Conservation (phyloP, 495 filamentous ascomycete species). For the Xylona heveae region DNA sequence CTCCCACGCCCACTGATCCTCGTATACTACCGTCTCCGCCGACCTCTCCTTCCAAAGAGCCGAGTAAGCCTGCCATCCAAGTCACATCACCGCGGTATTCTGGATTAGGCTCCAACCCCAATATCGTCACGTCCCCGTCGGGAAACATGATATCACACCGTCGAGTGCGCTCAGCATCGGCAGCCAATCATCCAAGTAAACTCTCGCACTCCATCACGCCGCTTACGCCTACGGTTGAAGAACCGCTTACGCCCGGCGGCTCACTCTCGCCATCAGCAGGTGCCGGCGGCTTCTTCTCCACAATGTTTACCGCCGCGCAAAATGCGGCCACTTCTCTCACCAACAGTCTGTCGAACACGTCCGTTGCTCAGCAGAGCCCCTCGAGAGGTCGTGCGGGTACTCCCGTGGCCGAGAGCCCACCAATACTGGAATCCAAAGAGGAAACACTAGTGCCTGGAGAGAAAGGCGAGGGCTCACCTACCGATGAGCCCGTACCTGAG, state of each 20-base stretch:
- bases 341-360: conserved; percentile 53
- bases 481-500: neutral
- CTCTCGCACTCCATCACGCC: conserved; percentile 59
- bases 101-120: conserved; percentile 6
- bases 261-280: conserved; percentile 21
- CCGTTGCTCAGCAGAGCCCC: conserved; percentile 17
- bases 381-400: conserved; percentile 4
- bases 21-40: no score
- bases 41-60: neutral
- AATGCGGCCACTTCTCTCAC: conserved; percentile 77
- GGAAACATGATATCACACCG: conserved; percentile 64
- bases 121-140: conserved; percentile 17
- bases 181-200: conserved; percentile 61
- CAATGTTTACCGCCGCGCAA: conserved; percentile 79
- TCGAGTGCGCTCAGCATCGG: conserved; percentile 42
- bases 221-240: conserved; percentile 51
- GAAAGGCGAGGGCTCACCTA: conserved; percentile 14
- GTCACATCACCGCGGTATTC: conserved; percentile 3
- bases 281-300: conserved; percentile 66
- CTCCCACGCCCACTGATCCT: conserved; percentile 26
- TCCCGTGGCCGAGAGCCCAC: conserved; percentile 13
- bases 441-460: conserved; percentile 4
- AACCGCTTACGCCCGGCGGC: conserved; percentile 28
- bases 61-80: neutral
- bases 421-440: neutral